These are phyloP conservation scores for Wickerhamiella domercqiae DNA, from an alignment of 805 yeast genomes.

Conservation along the genomic window DNA sequence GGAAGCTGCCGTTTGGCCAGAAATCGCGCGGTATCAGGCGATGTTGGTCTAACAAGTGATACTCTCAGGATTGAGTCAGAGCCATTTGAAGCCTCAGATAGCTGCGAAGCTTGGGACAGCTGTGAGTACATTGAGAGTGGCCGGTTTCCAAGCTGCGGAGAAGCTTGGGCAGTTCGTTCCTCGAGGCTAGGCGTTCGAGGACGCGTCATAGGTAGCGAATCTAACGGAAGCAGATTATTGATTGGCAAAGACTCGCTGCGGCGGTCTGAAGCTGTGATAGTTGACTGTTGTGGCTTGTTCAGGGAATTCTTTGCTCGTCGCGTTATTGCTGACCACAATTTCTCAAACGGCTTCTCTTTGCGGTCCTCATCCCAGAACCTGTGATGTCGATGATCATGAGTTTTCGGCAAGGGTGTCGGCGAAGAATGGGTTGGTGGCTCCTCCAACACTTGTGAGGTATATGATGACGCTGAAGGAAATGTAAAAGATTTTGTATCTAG, in stretches of 20 bases:
- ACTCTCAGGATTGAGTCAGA: background rate
- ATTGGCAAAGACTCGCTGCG: no score
- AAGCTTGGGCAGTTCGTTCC: background rate
- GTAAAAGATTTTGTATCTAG: no score
- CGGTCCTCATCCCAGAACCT: no score
- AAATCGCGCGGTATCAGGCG: no score
- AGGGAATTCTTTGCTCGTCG: conserved; percentile 1
- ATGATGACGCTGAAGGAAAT: no score
- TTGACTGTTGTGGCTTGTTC: no score
- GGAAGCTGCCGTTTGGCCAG: no score
- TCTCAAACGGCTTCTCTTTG: conserved; percentile 1
- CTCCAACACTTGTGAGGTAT: no score
- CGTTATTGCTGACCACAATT: background rate
- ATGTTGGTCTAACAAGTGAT: no score
- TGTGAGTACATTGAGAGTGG: conserved; percentile 16
- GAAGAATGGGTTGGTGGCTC: background rate
- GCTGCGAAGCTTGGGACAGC: conserved; percentile 15
- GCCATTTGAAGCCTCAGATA: conserved; percentile 14
- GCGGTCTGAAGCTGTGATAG: no score
- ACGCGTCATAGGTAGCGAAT: background rate
- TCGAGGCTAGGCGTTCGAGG: background rate
- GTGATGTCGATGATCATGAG: no score
- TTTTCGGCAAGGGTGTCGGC: background rate
- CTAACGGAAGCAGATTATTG: no score
- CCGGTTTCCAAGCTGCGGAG: conserved; percentile 5